Percentiles rank a stretch among this genome's conserved stretches.
phyloP scores from a whole-genome alignment of 2,329 filamentous ascomycete species.

The Cladorrhinum sp. region DNA sequence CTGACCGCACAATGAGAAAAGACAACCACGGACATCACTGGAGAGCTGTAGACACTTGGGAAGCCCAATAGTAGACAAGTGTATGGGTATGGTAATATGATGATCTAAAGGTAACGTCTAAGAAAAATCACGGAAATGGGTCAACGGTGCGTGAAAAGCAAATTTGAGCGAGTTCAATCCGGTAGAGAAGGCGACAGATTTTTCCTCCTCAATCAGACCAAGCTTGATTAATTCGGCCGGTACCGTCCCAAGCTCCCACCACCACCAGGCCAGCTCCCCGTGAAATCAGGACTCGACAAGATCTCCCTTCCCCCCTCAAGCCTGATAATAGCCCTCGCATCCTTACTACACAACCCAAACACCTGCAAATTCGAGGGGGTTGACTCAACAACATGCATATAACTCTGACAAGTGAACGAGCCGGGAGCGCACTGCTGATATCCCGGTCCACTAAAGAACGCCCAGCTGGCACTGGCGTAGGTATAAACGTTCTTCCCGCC shows the following conservation, averaged over 20 bases:
- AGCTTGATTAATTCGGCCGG: background rate
- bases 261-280: conserved; percentile 13
- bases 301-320: conserved; percentile 34
- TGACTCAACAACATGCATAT: conserved; percentile 40
- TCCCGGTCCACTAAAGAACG: conserved; percentile 41
- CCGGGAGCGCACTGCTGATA: conserved; percentile 38
- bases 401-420: conserved; percentile 34
- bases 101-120: too few relatives aligned
- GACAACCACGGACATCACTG: too few relatives aligned
- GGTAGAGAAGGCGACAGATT: too few relatives aligned
- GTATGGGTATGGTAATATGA: too few relatives aligned
- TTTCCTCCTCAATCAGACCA: too few relatives aligned
- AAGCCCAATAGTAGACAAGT: too few relatives aligned
- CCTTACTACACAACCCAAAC: conserved; percentile 43
- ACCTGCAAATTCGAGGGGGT: conserved; percentile 39
- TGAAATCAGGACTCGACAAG: conserved; percentile 13
- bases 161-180: too few relatives aligned
- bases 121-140: too few relatives aligned
- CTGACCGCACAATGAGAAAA: too few relatives aligned
- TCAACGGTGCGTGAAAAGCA: too few relatives aligned
- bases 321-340: conserved; percentile 34
- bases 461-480: conserved; percentile 44
- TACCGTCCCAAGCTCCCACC: conserved; percentile 17
- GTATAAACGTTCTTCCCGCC: conserved; percentile 41
- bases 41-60: too few relatives aligned